Percentiles rank a stretch among this genome's conserved stretches.
phyloP scores from a whole-genome alignment of 2,329 filamentous ascomycete species.

The Diaporthe velutina region DNA sequence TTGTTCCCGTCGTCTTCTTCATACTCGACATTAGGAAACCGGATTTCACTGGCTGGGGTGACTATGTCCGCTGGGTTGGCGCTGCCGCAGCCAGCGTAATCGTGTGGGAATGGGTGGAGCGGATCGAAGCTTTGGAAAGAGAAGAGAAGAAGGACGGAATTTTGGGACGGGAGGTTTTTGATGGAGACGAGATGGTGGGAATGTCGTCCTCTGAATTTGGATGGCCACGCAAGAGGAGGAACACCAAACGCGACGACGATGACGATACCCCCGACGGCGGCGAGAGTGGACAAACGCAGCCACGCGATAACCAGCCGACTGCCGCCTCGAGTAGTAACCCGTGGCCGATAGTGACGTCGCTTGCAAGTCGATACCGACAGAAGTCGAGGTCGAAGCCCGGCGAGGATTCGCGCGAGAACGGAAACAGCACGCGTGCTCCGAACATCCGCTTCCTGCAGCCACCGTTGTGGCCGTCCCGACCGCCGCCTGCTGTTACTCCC shows the following conservation, averaged over 20 bases:
- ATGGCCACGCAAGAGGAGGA: constrained; percentile 58
- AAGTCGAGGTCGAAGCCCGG: constrained; percentile 44
- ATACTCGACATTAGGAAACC: constrained; percentile 90
- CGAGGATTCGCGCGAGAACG: constrained; percentile 38
- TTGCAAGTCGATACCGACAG: constrained; percentile 53
- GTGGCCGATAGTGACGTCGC: constrained; percentile 57
- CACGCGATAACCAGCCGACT: constrained; percentile 39
- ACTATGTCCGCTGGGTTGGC: constrained; percentile 97
- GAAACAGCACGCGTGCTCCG: constrained; percentile 39
- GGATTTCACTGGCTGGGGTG: constrained; percentile 90
- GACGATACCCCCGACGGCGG: constrained; percentile 49
- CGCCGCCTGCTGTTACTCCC: constrained; percentile 66
- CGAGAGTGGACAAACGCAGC: constrained; percentile 43
- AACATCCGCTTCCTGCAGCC: constrained; percentile 57
- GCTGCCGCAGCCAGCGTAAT: constrained; percentile 95
- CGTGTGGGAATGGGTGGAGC: constrained; percentile 98
- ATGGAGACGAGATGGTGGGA: constrained; percentile 93
- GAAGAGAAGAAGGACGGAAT: constrained; percentile 96
- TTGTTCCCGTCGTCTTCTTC: constrained; percentile 94
- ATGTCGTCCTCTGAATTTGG: constrained; percentile 64
- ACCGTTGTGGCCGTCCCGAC: constrained; percentile 68
- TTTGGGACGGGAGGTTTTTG: constrained; percentile 89
- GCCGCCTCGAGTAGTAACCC: constrained; percentile 48
- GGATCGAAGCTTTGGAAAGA: constrained; percentile 91
- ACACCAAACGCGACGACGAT: constrained; percentile 44